These are phyloP conservation scores for Blastobotrys petasosporus DNA, from an alignment of 1,139 yeast genomes.

Conservation along the genomic window DNA sequence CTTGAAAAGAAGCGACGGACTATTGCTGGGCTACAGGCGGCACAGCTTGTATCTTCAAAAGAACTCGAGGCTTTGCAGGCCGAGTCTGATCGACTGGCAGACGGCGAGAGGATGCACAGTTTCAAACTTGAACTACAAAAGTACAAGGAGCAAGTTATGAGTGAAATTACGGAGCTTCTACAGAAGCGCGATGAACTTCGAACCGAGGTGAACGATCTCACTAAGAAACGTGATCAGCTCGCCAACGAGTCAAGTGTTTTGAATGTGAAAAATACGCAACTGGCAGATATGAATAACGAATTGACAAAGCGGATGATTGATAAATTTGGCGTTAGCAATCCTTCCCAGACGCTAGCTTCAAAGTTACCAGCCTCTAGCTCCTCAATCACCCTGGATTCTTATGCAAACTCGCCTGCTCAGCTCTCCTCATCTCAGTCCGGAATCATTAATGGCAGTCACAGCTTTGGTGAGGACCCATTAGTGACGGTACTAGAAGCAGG, in stretches of 20 bases:
- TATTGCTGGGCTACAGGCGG: slow-evolving; percentile 34
- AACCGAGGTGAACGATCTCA: slow-evolving; percentile 30
- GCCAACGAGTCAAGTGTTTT: slow-evolving; percentile 33
- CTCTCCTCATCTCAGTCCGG: slow-evolving; percentile 8
- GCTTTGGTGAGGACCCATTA: slow-evolving; percentile 26
- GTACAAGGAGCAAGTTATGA: slow-evolving; percentile 26
- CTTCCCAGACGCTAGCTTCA: neutral
- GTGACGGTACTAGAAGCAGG: slow-evolving; percentile 31
- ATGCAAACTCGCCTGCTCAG: slow-evolving; percentile 4
- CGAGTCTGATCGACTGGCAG: slow-evolving; percentile 17
- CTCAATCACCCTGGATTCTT: slow-evolving; percentile 8
- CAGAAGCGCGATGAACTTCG: slow-evolving; percentile 30
- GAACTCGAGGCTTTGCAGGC: slow-evolving; percentile 30
- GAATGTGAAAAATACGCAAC: slow-evolving; percentile 33
- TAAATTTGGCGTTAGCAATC: slow-evolving; percentile 25
- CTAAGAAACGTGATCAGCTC: slow-evolving; percentile 25
- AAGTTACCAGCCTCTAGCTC: slow-evolving; percentile 8
- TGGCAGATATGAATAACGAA: slow-evolving; percentile 36
- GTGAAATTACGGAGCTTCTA: slow-evolving; percentile 32
- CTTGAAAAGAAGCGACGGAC: slow-evolving; percentile 32
- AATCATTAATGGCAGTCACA: slow-evolving; percentile 1
- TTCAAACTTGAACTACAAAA: slow-evolving; percentile 26
- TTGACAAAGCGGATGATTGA: slow-evolving; percentile 34
- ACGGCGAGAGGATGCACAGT: slow-evolving; percentile 24
- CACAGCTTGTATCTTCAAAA: slow-evolving; percentile 28